Base-by-base conservation (phyloP, 768 basidiomycete genomes). In the Lactarius quietus region DNA sequence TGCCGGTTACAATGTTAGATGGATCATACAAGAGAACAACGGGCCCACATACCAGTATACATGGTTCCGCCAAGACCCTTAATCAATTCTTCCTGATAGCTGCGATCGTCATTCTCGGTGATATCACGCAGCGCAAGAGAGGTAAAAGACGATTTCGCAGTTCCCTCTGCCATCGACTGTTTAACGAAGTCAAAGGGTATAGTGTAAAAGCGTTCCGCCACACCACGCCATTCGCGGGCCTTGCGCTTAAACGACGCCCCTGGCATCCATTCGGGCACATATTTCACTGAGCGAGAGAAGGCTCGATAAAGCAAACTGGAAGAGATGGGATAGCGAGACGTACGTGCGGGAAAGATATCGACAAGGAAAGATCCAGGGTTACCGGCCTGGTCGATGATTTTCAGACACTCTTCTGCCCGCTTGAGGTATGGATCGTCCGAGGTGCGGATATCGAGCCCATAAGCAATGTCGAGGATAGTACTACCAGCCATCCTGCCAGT, bases 351-450 rank as follows among this genome's bases (percentile, higher is more conserved):
- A 18, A 75, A 20, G 29, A 67, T 55, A 35, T 74, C 74, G 29
- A 74, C 71, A 5, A 70, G 66, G 59, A 69, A 74, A 1, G 66
- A 53, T 2, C 73, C 74, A 14, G 74, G 72, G 52, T 67, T 63
- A 28, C 62, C 61, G 26, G 66, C 56, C 63, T 57, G 48, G 31
- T 65, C 61, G 26, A 65, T 53, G 61, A 70, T 65, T 18, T 54
- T 9, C 28, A 63, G 36, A n/a, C 63, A 55, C 59, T 70, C 67
- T 43, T 70, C 69, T 1, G 67, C 69, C 7, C 64, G 67, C 52
- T 68, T 60, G 43, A 70, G 60, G 55, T 68, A 70, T 12, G 63
- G 68, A 48, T 70, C 69, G 28, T 65, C 59, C 20, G 59, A 7
- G 10, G 67, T 59, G 23, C 57, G 52, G 23, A 69, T 65, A 33